Evolutionary conservation across 164 flowering plant species (phyloP).

Genomic region (Echeveria elegans): DNA sequence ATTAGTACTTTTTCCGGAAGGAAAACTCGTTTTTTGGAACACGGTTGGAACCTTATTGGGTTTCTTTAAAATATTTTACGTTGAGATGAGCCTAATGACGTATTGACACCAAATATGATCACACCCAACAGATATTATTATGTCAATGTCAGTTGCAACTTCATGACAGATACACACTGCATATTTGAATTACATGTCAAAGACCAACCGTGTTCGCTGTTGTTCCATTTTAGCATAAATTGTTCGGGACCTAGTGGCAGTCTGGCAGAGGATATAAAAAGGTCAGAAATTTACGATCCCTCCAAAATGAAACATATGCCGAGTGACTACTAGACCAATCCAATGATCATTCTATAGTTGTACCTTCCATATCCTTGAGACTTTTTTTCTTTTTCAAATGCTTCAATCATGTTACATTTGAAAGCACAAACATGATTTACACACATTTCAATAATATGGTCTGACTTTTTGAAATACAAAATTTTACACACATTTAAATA

Average conservation of each 20-base stretch:
- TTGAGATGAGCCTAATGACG: neutral
- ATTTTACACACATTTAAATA: neutral
- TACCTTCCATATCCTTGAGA: neutral
- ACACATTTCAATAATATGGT: neutral
- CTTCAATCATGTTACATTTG: slow-evolving; percentile 1
- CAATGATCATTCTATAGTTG: neutral
- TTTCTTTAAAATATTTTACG: neutral
- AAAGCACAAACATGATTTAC: slow-evolving; percentile 4
- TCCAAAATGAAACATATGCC: neutral
- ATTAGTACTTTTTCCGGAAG: neutral
- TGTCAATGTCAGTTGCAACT: neutral
- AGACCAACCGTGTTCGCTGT: neutral
- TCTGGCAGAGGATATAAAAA: neutral
- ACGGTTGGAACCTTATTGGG: neutral
- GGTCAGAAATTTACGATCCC: neutral
- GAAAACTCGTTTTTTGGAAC: neutral
- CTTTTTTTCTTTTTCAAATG: slow-evolving; percentile 1
- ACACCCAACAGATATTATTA: slow-evolving; percentile 1
- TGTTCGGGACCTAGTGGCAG: neutral
- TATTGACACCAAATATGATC: neutral
- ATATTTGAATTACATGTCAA: neutral
- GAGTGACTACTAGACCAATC: neutral
- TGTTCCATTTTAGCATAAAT: neutral
- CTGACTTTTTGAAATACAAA: neutral
- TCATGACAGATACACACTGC: neutral